Evolutionary conservation across 768 basidiomycete genomes (phyloP), one percentile per base, ranked within the genome.

Genomic region (Termitomyces sp.): DNA sequence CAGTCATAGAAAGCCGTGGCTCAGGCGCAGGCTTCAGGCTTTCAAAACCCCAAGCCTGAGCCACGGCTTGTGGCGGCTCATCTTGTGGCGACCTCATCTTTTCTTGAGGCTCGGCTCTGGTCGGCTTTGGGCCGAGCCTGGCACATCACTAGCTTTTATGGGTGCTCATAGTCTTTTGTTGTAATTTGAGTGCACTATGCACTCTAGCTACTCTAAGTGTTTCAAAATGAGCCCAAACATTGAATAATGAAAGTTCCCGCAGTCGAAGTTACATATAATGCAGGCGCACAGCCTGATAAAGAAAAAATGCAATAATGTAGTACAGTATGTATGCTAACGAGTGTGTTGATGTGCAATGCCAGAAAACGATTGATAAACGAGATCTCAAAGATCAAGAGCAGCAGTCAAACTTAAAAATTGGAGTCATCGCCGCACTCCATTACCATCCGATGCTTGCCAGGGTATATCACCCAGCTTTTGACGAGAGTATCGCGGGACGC

Each of bases 391-490:
- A 66, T 51, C 60, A 52, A 42, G 40, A 62, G 34, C 25, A 17
- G 37, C 32, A 38, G 34, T 43, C 43, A 36, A 20, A 57, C 15
- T 31, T 12, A 31, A 25, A 38, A 34, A 25, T 45, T 51, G 47
- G 43, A 59, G 42, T 64, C 60, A 60, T 56, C 65, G 60, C 15
- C 65, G 46, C 52, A 47, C 56, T 14, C 53, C 60, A 29, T 48
- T 48, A 2, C 60, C 31, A 54, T 65, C 59, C 31, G 46, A 65
- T 48, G 66, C 56, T 60, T 83, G 82, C 87, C 87, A 89, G 48
- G 83, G 68, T 60, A 89, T 87, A 66, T 90, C 88, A 29, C 83
- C 83, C 25, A 89, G 69, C 60, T 76, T 79, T 65, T 86, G 83
- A 59, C 86, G 78, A 10, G 79, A 75, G 8, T 79, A 72, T 47